Base-by-base conservation (phyloP, 208 protist species). In the Vickermania ingenoplastis region DNA sequence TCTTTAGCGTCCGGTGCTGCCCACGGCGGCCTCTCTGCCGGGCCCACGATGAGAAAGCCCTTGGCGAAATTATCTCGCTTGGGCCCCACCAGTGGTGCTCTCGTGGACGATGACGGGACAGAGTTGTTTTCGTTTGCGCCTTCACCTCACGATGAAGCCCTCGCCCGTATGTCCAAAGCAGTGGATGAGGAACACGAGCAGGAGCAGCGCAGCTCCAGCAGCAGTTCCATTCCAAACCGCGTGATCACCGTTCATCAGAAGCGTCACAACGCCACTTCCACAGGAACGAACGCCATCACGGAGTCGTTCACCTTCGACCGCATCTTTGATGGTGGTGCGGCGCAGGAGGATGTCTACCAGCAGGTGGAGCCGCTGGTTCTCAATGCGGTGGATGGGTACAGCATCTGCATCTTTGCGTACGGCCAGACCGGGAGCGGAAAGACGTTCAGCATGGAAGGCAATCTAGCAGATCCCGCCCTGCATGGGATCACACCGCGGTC, bases 381-480 rank as follows among this genome's bases (percentile, higher is more conserved):
- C 60, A 89, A 77, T 55, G 92, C 89, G 2, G 65, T 97, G 51
- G 92, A 97, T 62, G 92, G 92, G 21, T 97, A 95, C 58, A 72
- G 80, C 24, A 83, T 95, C 14, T 95, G 88, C 58, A 77, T 97
- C 23, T 92, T 97, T 41, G 92, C 92, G 1, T 97, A 97, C 60
- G 92, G 92, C 0, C 92, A 96, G 65, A 97, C 92, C 2, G 92
- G 92, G 29, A 84, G 71, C 7, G 89, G 92, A 53, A 95, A 96
- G 63, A 97, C 92, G 11, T 92, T 91, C 67, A 95, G 83, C 3
- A 97, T 97, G 87, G 83, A 93, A 45, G 91, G 91, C 14, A 61
- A 79, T 25, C 17, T 45, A 17, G 7, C 36, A 17, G 45, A 79
- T 45, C 26, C 25, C 0, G 58, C 57, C 14, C 36, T 54, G 17